Conservation (phyloP, 2,329 filamentous ascomycete genomes). For the Pseudodiploospora longispora region DNA sequence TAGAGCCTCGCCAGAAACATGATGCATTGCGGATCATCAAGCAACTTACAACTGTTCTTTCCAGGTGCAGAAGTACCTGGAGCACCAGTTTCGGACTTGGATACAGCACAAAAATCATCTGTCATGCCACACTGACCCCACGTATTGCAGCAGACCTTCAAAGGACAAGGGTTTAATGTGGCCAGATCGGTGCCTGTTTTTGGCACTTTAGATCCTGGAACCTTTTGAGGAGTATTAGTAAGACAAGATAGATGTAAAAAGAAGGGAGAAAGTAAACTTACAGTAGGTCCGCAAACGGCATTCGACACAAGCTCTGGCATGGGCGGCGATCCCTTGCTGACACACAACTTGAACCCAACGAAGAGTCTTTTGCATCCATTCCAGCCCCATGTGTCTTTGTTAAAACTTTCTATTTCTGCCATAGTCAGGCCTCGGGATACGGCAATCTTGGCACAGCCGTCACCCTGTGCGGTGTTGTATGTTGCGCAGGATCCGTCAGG, state of each 20-base stretch:
- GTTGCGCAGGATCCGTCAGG: conserved; percentile 21
- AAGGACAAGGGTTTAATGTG: conserved; percentile 37
- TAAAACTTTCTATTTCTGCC: conserved; percentile 27
- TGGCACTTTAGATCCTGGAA: conserved; percentile 28
- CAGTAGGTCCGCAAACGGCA: conserved; percentile 37
- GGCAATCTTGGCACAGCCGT: conserved; percentile 30
- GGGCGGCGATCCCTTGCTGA: conserved; percentile 23
- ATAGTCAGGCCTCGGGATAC: conserved; percentile 24
- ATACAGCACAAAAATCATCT: conserved; percentile 32
- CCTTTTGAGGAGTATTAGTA: too few species aligned
- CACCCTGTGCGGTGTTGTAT: conserved; percentile 19
- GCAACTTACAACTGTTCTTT: conserved; percentile 15
- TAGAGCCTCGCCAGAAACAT: conserved; percentile 6
- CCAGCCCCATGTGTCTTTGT: conserved; percentile 32
- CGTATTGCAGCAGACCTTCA: conserved; percentile 33
- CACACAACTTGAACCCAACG: conserved; percentile 17
- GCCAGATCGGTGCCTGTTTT: conserved; percentile 21
- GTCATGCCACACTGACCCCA: conserved; percentile 39
- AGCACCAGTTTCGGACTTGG: conserved; percentile 17
- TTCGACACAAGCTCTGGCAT: conserved; percentile 12
- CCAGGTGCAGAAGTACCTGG: conserved; percentile 18
- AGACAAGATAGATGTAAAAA: too few species aligned
- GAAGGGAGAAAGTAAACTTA: too few species aligned
- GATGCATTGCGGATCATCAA: too few species aligned
- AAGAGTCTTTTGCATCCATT: conserved; percentile 21